Conservation (phyloP, 148 eudicot species). For the Rhododendron molle region DNA sequence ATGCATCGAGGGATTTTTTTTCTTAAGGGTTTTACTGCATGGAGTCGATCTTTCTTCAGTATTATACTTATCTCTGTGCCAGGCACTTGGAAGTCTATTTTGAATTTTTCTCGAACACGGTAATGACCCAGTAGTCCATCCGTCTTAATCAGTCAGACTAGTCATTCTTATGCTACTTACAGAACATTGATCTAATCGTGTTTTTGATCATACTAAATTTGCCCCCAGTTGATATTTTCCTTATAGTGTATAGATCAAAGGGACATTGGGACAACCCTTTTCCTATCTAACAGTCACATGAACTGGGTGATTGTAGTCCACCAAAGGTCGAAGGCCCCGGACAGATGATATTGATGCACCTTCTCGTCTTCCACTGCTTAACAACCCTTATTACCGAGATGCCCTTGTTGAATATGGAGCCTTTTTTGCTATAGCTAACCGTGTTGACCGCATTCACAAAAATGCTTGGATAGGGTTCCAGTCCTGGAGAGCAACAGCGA, state of each 20-base stretch:
- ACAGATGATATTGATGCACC: slow-evolving; percentile 83
- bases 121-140: not conserved
- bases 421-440: slow-evolving; percentile 73
- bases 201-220: not conserved
- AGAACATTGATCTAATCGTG: not conserved
- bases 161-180: not conserved
- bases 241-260: not conserved
- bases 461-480: slow-evolving; percentile 98
- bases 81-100: not conserved
- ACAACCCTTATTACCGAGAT: slow-evolving; percentile 66
- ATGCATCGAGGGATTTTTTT: not conserved
- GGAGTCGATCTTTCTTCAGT: slow-evolving; percentile 20
- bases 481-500: slow-evolving; percentile 86
- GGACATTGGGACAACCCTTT: not conserved
- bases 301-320: slow-evolving; percentile 39
- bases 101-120: not conserved
- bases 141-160: not conserved
- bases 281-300: not conserved
- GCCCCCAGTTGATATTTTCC: not conserved
- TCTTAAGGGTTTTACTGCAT: not conserved
- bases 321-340: slow-evolving; percentile 70
- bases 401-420: slow-evolving; percentile 80
- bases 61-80: not conserved
- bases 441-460: slow-evolving; percentile 77
- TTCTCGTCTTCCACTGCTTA: slow-evolving; percentile 80